Evolutionary conservation across 2,329 filamentous ascomycete genomes (phyloP), one percentile per base, ranked within the genome.

Genomic region (Hypoxylon sp.): DNA sequence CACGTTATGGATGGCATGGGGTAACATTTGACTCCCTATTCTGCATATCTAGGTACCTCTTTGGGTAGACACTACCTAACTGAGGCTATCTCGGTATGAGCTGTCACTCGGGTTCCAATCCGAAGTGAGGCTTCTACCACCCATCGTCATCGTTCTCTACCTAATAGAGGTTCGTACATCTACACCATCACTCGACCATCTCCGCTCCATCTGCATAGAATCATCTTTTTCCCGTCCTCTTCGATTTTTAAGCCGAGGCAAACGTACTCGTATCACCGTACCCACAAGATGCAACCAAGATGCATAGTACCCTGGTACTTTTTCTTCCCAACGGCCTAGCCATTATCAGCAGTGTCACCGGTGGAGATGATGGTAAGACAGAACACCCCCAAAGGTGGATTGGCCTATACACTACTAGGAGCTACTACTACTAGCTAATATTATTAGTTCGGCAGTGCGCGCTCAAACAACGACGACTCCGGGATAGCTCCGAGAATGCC

Each of bases 281-380:
- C 49, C 52, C 53, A 56, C 56, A 48, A 56, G 52, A 56, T 51
- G 48, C 40, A 59, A 53, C 56, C 56, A 48, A 56, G 41, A 56
- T 53, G 49, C 56, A 52, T 52, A 59, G 27, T 41, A 52, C 43
- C 52, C 44, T 47, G 45, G 43, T 51, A 45, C 46, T 35, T 45
- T n/a, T n/a, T n/a, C n/a, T n/a, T n/a, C 40, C 15, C 12, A 34
- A 31, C 42, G 27, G 15, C 51, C 40, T 49, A 20, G 44, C 29
- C 43, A 40, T 34, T 42, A 48, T 48, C 31, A 53, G 25, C 51
- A 40, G 48, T 55, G 37, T 36, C 38, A 51, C 40, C 16, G 43
- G 50, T 54, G 47, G 50, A 49, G 51, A 42, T 52, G 36, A 55
- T 43, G 43, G 47, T 55, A 50, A 38, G 41, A 55, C 51, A 38